These are phyloP conservation scores for Guadua angustifolia DNA, from an alignment of 176 grass and related monocot genomes.

Conservation along the genomic window DNA sequence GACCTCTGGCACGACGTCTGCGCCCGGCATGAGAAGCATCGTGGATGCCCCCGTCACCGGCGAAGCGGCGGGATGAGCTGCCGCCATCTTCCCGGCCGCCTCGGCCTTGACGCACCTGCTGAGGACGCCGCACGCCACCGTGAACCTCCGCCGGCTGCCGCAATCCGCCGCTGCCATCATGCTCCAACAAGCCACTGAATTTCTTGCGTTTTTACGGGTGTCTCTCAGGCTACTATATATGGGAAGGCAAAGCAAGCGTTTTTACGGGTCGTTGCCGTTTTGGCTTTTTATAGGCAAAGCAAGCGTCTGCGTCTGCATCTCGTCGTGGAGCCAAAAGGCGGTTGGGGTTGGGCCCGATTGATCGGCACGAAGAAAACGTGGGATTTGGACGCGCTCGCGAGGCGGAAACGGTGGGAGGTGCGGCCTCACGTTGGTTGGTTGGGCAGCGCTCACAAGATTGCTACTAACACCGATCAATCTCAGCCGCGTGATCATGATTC, in stretches of 20 bases:
- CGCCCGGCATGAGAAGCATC: conserved; percentile 28
- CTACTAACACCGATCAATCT: no score
- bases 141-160: not conserved
- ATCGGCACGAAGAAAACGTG: not conserved
- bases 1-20: not conserved
- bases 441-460: no score
- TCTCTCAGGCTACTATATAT: not conserved
- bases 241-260: not conserved
- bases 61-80: not conserved
- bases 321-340: not conserved
- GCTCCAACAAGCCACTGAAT: not conserved
- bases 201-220: not conserved
- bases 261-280: not conserved
- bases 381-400: not conserved
- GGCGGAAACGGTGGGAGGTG: not conserved
- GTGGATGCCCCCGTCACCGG: not conserved
- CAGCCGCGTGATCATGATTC: no score
- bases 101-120: conserved; percentile 52
- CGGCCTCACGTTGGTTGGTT: not conserved
- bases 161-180: not conserved
- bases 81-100: not conserved
- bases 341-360: not conserved
- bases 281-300: not conserved
- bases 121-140: conserved; percentile 41
- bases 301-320: not conserved